These are phyloP conservation scores for Aegilops tauschii DNA, from an alignment of 176 grass and related monocot species.

Conservation along the genomic window DNA sequence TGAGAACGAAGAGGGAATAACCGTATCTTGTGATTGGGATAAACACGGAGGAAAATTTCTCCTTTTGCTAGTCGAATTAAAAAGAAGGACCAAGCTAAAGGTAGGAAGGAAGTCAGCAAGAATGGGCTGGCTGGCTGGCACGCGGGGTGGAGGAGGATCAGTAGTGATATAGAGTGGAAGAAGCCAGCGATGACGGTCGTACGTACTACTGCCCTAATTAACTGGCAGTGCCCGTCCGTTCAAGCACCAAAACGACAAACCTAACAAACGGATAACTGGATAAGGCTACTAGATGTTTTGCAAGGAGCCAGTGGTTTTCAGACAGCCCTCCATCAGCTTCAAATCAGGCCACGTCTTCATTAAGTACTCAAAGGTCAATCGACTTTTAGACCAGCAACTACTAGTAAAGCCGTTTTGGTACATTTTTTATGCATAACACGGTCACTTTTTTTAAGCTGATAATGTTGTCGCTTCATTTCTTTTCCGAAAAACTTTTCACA, in stretches of 20 bases:
- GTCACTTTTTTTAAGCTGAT: too few species aligned
- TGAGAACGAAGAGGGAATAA: neutral
- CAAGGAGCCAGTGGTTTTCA: too few species aligned
- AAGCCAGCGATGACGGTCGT: neutral
- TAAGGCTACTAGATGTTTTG: too few species aligned
- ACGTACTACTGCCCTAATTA: too few species aligned
- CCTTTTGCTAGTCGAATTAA: neutral
- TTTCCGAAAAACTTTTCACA: too few species aligned
- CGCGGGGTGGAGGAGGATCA: neutral
- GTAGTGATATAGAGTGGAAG: conserved; percentile 13
- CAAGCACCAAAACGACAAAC: neutral
- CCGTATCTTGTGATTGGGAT: neutral
- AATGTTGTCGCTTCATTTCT: too few species aligned
- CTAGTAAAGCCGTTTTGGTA: too few species aligned
- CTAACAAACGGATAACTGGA: neutral
- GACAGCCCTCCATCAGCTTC: too few species aligned
- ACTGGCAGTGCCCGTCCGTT: neutral
- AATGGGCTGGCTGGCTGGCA: neutral
- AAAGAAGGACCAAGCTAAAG: neutral
- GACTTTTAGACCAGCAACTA: too few species aligned
- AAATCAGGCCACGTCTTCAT: too few species aligned
- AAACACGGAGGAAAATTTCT: neutral
- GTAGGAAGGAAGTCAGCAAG: neutral
- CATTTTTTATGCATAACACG: too few species aligned
- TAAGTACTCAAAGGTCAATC: too few species aligned